A percentile compares a stretch with the other conserved stretches of the same genome.
These are phyloP conservation scores for Pseudonectria buxi DNA, from an alignment of 2,329 filamentous ascomycete genomes.

Conservation along the genomic window DNA sequence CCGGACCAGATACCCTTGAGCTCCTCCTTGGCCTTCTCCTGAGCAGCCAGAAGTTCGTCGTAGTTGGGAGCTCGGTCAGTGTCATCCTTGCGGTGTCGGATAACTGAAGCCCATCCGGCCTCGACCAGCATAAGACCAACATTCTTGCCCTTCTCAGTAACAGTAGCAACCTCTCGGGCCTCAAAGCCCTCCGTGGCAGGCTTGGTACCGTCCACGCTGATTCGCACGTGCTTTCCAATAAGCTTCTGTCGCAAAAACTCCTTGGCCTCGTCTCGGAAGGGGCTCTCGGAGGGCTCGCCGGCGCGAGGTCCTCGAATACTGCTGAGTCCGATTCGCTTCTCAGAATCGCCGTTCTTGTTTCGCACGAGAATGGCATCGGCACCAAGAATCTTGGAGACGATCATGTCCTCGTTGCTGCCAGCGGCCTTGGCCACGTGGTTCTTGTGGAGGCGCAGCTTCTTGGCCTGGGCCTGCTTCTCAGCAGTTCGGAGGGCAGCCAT, in stretches of 20 bases:
- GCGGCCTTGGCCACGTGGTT: constrained; percentile 66
- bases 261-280: constrained; percentile 89
- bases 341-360: constrained; percentile 69
- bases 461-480: constrained; percentile 75
- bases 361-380: constrained; percentile 85
- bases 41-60: constrained; percentile 75
- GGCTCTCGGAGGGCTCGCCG: constrained; percentile 77
- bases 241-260: constrained; percentile 89
- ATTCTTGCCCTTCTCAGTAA: constrained; percentile 79
- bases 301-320: constrained; percentile 91
- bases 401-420: constrained; percentile 66
- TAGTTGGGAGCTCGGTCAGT: constrained; percentile 91
- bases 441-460: constrained; percentile 73
- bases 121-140: constrained; percentile 80
- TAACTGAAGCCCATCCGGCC: constrained; percentile 87
- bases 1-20: constrained; percentile 93
- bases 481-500: constrained; percentile 83
- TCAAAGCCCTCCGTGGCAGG: constrained; percentile 86
- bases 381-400: constrained; percentile 76
- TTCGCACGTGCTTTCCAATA: constrained; percentile 91
- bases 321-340: constrained; percentile 88
- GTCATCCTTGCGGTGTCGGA: constrained; percentile 91
- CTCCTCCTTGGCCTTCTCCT: constrained; percentile 76
- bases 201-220: constrained; percentile 84
- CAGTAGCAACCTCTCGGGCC: constrained; percentile 87